phyloP scores from a whole-genome alignment of 2,329 filamentous ascomycete genomes.

The Westerdykella sp. region DNA sequence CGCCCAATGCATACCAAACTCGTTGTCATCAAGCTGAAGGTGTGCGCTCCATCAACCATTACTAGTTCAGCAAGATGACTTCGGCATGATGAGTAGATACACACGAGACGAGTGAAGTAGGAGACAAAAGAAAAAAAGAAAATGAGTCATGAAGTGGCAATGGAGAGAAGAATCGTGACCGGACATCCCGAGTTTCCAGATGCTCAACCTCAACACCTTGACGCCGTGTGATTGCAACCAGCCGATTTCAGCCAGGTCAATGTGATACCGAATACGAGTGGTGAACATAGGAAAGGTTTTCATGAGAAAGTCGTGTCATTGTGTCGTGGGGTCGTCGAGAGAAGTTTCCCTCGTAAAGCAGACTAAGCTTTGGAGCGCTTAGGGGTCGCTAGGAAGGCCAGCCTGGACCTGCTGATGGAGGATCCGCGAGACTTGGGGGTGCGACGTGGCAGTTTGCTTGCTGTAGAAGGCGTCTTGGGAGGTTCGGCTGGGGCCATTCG shows the following conservation, averaged over 20 bases:
- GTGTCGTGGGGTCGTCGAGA: neutral
- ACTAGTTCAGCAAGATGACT: neutral
- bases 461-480: conserved; percentile 24
- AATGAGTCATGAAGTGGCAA: conserved; percentile 1
- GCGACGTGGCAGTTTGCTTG: conserved; percentile 27
- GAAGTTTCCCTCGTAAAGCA: neutral
- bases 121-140: conserved; percentile 1
- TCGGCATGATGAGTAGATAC: neutral
- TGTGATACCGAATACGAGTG: neutral
- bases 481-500: conserved; percentile 18
- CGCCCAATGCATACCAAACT: neutral
- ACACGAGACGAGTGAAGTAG: too few relatives aligned
- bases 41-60: neutral
- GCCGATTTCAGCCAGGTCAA: neutral
- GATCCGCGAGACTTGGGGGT: conserved; percentile 22
- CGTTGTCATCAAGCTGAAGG: too few relatives aligned
- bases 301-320: neutral
- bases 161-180: conserved; percentile 3
- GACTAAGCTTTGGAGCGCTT: conserved; percentile 29
- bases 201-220: conserved; percentile 3
- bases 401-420: conserved; percentile 33
- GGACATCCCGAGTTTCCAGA: conserved; percentile 3
- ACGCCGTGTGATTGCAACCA: conserved; percentile 1
- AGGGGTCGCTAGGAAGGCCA: conserved; percentile 36
- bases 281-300: neutral